Evolutionary conservation across 139 green algal species (phyloP).

Genomic region (Spirogloea muscicola): DNA sequence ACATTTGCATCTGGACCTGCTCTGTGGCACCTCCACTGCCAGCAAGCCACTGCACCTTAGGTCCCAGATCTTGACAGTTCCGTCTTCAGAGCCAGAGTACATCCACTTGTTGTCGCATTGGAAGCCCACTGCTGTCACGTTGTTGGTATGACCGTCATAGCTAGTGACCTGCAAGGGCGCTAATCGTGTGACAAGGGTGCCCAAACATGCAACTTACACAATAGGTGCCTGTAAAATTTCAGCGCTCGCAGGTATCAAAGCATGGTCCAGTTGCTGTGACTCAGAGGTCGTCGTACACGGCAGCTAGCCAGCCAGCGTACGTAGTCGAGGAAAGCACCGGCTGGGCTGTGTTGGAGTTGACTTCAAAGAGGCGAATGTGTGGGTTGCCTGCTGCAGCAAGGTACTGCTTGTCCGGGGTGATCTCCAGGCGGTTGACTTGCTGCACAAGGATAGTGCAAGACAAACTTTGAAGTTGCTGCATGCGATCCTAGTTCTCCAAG

Average conservation of each 20-base stretch:
- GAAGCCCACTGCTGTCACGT: slow-evolving; percentile 95
- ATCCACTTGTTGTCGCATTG: slow-evolving; percentile 96
- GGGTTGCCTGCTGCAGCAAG: slow-evolving; percentile 62
- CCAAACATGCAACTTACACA: no score
- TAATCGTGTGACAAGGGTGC: no score
- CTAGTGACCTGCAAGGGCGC: slow-evolving; percentile 43
- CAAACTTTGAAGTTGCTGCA: no score
- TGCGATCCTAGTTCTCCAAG: no score
- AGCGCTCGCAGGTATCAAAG: no score
- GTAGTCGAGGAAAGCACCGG: slow-evolving; percentile 63
- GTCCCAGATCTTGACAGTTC: slow-evolving; percentile 96
- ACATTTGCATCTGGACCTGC: no score
- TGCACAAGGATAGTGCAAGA: slow-evolving; percentile 30
- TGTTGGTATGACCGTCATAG: slow-evolving; percentile 86
- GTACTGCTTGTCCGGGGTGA: slow-evolving; percentile 91
- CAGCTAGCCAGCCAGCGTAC: no score
- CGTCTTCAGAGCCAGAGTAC: slow-evolving; percentile 93
- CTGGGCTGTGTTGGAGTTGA: slow-evolving; percentile 79
- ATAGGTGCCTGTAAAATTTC: no score
- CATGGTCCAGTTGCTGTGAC: no score
- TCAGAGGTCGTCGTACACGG: no score
- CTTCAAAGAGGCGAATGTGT: slow-evolving; percentile 77
- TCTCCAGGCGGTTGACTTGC: slow-evolving; percentile 96
- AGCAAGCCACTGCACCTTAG: slow-evolving; percentile 58
- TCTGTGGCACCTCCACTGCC: not conserved